A percentile compares a stretch with the other conserved stretches of the same genome.
Evolutionary conservation across 225 moss, liverwort and hornwort genomes (phyloP).

Genomic region (Climacium dendroides): DNA sequence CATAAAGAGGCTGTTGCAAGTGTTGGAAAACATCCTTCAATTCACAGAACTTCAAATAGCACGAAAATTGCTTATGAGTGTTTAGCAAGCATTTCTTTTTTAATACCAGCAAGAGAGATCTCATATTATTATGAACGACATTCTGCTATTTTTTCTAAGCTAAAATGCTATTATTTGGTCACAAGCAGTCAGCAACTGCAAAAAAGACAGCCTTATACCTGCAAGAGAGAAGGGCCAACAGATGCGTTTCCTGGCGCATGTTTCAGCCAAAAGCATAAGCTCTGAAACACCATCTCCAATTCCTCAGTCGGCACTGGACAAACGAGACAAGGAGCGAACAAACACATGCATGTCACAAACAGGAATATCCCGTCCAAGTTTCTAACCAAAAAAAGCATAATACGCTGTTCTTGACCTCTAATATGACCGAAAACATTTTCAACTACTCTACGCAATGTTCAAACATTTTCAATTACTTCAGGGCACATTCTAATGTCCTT

Average conservation of each 20-base stretch:
- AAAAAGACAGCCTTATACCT: conserved; percentile 18
- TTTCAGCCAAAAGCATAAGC: conserved; percentile 68
- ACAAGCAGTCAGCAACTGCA: not conserved
- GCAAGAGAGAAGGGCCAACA: conserved; percentile 51
- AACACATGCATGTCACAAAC: not conserved
- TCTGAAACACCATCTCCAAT: conserved; percentile 54
- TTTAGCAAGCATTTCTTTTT: not conserved
- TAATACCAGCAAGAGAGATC: not conserved
- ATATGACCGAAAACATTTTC: not conserved
- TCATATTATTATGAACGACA: not conserved
- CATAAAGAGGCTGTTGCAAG: not conserved
- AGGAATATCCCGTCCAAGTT: not conserved
- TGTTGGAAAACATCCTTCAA: not conserved
- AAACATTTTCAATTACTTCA: not conserved
- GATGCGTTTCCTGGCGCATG: conserved; percentile 73
- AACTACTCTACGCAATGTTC: not conserved
- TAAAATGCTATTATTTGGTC: not conserved
- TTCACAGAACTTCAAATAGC: not conserved
- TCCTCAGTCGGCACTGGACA: conserved; percentile 34
- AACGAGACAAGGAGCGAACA: not conserved
- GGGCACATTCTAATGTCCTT: not conserved
- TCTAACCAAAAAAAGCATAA: not conserved
- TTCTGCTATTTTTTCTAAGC: not conserved
- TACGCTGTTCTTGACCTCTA: not conserved
- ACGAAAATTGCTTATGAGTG: not conserved